Conservation (phyloP, 352 stramenopile genomes). For the Phytophthora pluvialis region DNA sequence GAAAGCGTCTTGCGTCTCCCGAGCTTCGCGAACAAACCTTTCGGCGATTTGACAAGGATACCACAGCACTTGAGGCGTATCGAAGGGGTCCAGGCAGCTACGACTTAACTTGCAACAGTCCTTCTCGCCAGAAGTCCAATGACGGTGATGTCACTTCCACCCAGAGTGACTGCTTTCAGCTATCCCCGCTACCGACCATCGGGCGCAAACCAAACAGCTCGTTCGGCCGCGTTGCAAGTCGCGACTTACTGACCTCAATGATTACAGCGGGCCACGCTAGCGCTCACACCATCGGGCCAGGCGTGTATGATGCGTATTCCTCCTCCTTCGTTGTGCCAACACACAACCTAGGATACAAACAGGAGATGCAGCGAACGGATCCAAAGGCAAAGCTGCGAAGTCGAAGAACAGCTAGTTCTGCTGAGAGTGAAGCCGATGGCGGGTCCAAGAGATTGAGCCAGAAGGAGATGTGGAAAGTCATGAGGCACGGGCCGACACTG, state of each 20-base stretch:
- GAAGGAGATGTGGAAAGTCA: conserved; percentile 43
- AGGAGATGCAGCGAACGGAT: conserved; percentile 23
- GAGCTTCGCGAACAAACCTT: conserved; percentile 36
- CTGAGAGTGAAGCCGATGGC: conserved; percentile 7
- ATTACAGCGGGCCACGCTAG: conserved; percentile 49
- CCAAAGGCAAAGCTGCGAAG: conserved; percentile 14
- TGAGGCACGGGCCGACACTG: conserved; percentile 36
- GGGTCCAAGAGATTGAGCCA: conserved; percentile 13
- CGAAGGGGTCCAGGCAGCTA: conserved; percentile 35
- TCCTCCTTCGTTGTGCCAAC: conserved; percentile 32
- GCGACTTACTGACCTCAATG: conserved; percentile 63
- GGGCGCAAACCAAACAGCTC: conserved; percentile 23
- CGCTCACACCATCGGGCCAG: conserved; percentile 37
- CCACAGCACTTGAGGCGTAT: conserved; percentile 36
- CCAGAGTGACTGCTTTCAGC: conserved; percentile 1
- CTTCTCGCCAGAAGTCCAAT: conserved; percentile 4
- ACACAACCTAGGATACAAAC: conserved; percentile 56
- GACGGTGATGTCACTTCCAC: neutral
- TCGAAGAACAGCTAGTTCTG: conserved; percentile 1
- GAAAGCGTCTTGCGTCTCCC: conserved; percentile 42
- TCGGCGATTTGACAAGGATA: conserved; percentile 41
- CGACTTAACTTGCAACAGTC: neutral
- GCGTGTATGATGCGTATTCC: conserved; percentile 41
- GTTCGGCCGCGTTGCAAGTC: conserved; percentile 43
- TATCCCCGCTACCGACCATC: conserved; percentile 9